Conservation (phyloP, 208 protist genomes). For the Trypanosoma vivax region DNA sequence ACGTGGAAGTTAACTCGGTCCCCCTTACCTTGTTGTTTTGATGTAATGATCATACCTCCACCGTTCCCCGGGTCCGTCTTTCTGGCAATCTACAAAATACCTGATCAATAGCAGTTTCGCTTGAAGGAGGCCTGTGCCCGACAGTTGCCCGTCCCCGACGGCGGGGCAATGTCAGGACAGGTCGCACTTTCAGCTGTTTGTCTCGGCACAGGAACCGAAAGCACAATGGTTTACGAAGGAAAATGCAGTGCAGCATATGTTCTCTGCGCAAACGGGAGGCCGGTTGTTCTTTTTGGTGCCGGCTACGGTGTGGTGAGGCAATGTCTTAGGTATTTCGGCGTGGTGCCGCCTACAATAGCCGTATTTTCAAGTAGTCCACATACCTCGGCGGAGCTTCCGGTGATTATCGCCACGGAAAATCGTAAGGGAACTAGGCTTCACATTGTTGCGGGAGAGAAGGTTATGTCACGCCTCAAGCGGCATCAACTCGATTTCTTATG, state of each 20-base stretch:
- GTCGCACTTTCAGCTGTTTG: conserved; percentile 18
- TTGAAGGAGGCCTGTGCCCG: not conserved
- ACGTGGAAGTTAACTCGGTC: too few relatives aligned
- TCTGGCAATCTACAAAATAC: too few relatives aligned
- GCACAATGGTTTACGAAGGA: conserved; percentile 26
- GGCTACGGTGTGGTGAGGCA: conserved; percentile 28
- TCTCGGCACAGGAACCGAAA: conserved; percentile 22
- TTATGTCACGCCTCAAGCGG: conserved; percentile 12
- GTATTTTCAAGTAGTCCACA: conserved; percentile 24
- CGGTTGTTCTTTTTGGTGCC: conserved; percentile 24
- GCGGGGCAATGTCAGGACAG: not conserved
- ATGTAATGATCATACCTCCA: too few relatives aligned
- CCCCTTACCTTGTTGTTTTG: too few relatives aligned
- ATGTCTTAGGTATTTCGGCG: conserved; percentile 24
- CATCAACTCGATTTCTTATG: too few relatives aligned
- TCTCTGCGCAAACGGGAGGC: conserved; percentile 10
- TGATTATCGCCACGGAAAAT: conserved; percentile 23
- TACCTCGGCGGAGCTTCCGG: conserved; percentile 27
- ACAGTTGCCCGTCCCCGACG: not conserved
- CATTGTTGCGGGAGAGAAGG: conserved; percentile 11
- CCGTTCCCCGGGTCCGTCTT: too few relatives aligned
- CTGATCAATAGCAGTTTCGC: too few relatives aligned
- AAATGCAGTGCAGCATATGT: conserved; percentile 22
- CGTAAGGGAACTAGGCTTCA: conserved; percentile 6
- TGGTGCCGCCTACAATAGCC: conserved; percentile 23